Conservation (phyloP, 2,329 filamentous ascomycete genomes). For the Xylariaceae sp. region DNA sequence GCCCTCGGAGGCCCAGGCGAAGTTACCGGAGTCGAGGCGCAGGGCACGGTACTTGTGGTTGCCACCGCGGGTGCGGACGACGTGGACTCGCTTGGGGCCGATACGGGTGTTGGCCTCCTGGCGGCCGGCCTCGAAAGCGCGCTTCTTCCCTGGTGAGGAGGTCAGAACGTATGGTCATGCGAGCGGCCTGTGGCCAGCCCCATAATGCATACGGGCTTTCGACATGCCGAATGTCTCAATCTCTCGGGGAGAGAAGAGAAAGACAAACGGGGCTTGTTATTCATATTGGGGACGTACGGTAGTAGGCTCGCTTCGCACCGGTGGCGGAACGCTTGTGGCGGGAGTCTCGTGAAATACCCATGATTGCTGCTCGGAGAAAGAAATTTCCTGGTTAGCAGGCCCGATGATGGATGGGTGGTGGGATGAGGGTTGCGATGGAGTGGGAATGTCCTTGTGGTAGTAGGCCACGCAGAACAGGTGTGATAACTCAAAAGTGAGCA, state of each 20-base stretch:
- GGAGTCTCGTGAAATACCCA: slow-evolving; percentile 99
- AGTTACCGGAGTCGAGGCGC: slow-evolving; percentile 98
- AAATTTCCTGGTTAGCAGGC: slow-evolving; percentile 23
- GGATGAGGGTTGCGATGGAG: slow-evolving; percentile 5
- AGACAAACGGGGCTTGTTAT: slow-evolving; percentile 17
- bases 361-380: slow-evolving; percentile 67
- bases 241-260: slow-evolving; percentile 5
- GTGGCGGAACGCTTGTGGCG: slow-evolving; percentile 99
- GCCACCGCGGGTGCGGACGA: slow-evolving; percentile 93
- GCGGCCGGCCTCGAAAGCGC: slow-evolving; percentile 99
- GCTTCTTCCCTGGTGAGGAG: slow-evolving; percentile 79
- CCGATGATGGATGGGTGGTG: not conserved
- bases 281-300: slow-evolving; percentile 58
- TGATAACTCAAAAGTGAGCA: too few species aligned
- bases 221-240: slow-evolving; percentile 32
- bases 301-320: slow-evolving; percentile 94
- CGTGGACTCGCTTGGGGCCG: slow-evolving; percentile 91
- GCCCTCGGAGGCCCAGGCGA: slow-evolving; percentile 98
- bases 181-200: slow-evolving; percentile 19
- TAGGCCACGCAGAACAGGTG: too few species aligned
- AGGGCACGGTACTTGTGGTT: slow-evolving; percentile 99
- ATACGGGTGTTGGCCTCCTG: slow-evolving; percentile 99
- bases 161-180: slow-evolving; percentile 65
- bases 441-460: too few species aligned
- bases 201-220: slow-evolving; percentile 61